Base-by-base conservation (phyloP, 108 stramenopile genomes). In the Aurantiochytrium sp. region DNA sequence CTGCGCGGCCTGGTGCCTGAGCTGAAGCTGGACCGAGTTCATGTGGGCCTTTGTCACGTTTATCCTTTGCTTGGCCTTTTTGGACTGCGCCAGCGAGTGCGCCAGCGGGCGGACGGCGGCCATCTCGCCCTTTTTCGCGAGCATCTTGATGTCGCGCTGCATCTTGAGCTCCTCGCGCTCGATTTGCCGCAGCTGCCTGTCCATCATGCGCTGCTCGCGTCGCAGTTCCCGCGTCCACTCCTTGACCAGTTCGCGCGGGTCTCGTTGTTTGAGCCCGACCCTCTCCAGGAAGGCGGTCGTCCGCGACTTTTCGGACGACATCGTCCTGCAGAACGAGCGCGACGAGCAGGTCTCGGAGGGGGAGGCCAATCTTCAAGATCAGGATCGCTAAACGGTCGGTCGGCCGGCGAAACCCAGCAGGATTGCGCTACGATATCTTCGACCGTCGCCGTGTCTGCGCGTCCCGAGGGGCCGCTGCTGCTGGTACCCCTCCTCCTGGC, bases 1-100 rank as follows among this genome's bases (percentile, higher is more conserved):
- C 69, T 89, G 32, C 17, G 89, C 89, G 15, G 90, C 37, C 86
- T 92, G 91, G 48, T 90, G 86, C 37, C 88, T 53, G 27, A 92
- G 90, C 53, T 91, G 91, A 89, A 92, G 90, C 37, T 37, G 31
- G 21, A 92, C 91, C 39, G 55, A 68, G 85, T 91, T 89, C 37
- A 92, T 88, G 86, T 92, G 92, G 24, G 91, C 90, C 59, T 86
- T 52, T 8, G 87, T 88, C 90, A 90, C 87, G 90, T 86, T 86
- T 86, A 91, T 87, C 52, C 92, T 88, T 12, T 88, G 81, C 92
- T 90, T 91, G 17, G 92, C 90, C 65, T 90, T 90, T 65, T 65
- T 65, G 22, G 59, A 30, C 45, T 89, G 39, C 41, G 89, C 89
- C 68, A 53, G 32, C 45, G 89, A 50, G 42, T 88, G 89, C 54